Evolutionary conservation across 495 filamentous ascomycete genomes (phyloP).

Genomic region (Lichina pygmaea): DNA sequence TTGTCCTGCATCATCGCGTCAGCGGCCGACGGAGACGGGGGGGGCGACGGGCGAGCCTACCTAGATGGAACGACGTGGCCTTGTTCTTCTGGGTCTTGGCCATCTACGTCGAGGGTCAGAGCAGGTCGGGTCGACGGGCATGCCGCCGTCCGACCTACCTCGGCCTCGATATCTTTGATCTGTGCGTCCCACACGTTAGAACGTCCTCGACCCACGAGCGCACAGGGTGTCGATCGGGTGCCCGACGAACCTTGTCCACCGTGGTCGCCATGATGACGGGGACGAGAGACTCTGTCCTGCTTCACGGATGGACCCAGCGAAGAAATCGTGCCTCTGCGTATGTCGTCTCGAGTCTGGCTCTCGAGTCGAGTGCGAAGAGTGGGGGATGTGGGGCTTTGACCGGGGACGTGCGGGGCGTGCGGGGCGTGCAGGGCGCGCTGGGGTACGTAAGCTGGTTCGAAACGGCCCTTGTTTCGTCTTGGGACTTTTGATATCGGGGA

Average conservation of each 20-base stretch:
- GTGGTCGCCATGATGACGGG: slow-evolving; percentile 66
- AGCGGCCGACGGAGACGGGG: background rate
- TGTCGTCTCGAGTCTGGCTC: background rate
- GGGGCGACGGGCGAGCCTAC: slow-evolving; percentile 12
- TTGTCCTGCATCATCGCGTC: slow-evolving; percentile 28
- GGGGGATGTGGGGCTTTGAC: too few relatives aligned
- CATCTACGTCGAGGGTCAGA: slow-evolving; percentile 26
- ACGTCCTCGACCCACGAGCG: background rate
- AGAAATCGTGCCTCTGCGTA: too few relatives aligned
- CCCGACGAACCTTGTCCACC: slow-evolving; percentile 51
- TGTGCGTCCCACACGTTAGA: slow-evolving; percentile 12
- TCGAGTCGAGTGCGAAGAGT: too few relatives aligned
- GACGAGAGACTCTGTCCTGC: too few relatives aligned
- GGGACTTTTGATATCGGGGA: too few relatives aligned
- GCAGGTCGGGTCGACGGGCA: background rate
- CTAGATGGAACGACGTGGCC: slow-evolving; percentile 65
- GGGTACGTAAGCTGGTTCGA: too few relatives aligned
- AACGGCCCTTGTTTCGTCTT: too few relatives aligned
- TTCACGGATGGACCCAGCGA: too few relatives aligned
- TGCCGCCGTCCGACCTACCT: slow-evolving; percentile 24
- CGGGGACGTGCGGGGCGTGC: too few relatives aligned
- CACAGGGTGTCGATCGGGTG: background rate
- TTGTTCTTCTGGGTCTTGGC: slow-evolving; percentile 96
- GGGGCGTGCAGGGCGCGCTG: too few relatives aligned
- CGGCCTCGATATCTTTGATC: slow-evolving; percentile 96